Evolutionary conservation across 2,329 filamentous ascomycete genomes (phyloP), one percentile per base, ranked within the genome.

Genomic region (Fusarium duplospermum): DNA sequence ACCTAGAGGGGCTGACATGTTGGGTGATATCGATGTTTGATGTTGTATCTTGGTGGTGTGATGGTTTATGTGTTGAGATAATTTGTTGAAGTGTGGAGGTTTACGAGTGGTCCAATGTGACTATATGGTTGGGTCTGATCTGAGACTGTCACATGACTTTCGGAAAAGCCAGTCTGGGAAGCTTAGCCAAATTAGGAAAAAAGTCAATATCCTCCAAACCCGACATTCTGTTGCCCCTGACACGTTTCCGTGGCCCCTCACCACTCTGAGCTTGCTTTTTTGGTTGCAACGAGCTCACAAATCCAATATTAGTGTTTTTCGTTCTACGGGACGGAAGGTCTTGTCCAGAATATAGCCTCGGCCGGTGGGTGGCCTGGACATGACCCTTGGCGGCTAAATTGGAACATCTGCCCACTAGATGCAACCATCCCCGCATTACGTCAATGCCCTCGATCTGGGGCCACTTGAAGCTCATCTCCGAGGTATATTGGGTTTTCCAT

Each of bases 1-100:
- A 0, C 73, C 67, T 14, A 75, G 36, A n/a, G 70, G 62, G n/a
- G 35, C 4, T n/a, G 73, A 47, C 73, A 75, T 75, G 11, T 18
- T 58, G 45, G n/a, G 4, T 13, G 7, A 9, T 22, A 40, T 70
- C 20, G 45, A 52, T 52, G 45, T n/a, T 38, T 33, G 31, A 33
- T 33, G 31, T 11, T 54, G 50, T 54, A 54, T 54, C 50, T 14
- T 18, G 27, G 50, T 54, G 50, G 50, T 54, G 50, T 54, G 50
- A 54, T 54, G 50, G 18, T 54, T 52, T 54, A 18, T 54, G 27
- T 54, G 50, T 54, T 31, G 27, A 54, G 50, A 54, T 54, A 54
- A 54, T 54, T 54, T 54, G 50, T 54, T 54, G 50, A 31, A 54
- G 50, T 31, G 50, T 16, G 50, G 50, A 54, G 50, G 42, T 47